phyloP scores from a whole-genome alignment of 768 basidiomycete species.

The Cystofilobasidium bisporidii region DNA sequence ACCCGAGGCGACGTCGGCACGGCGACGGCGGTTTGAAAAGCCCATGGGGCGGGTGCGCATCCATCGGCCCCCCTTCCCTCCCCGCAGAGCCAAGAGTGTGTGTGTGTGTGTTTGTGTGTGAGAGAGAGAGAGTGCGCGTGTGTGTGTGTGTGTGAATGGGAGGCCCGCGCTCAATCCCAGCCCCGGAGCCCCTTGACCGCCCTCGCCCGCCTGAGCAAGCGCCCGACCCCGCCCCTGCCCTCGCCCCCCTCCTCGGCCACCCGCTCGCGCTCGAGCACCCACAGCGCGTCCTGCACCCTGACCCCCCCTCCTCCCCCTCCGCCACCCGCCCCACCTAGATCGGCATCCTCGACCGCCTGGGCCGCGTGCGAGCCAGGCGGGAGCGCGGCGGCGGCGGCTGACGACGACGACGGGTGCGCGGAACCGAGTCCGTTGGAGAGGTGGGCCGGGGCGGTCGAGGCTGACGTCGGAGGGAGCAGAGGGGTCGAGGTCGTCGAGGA shows the following conservation, averaged over 20 bases:
- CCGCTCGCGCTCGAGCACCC: slow-evolving; percentile 58
- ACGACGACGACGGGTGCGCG: not conserved
- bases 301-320: slow-evolving; percentile 45
- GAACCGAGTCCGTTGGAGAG: not conserved
- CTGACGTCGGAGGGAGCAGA: slow-evolving; percentile 11
- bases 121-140: too few relatives aligned
- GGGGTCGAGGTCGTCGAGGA: slow-evolving; percentile 19
- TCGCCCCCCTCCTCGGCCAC: slow-evolving; percentile 20
- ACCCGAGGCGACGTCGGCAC: too few relatives aligned
- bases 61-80: too few relatives aligned
- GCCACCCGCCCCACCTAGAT: too few relatives aligned
- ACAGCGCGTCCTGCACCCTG: slow-evolving; percentile 71
- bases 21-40: too few relatives aligned
- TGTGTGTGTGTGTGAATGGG: too few relatives aligned
- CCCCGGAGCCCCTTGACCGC: slow-evolving; percentile 10
- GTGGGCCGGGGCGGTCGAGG: not conserved
- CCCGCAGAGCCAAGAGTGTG: too few relatives aligned
- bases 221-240: slow-evolving; percentile 9
- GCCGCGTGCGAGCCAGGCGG: not conserved
- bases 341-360: not conserved
- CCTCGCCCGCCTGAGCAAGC: slow-evolving; percentile 14
- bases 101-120: too few relatives aligned
- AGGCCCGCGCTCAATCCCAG: slow-evolving; percentile 17
- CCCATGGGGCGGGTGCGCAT: too few relatives aligned
- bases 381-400: not conserved